Evolutionary conservation across 495 filamentous ascomycete genomes (phyloP), one percentile per base, ranked within the genome.

Genomic region (Tuber borchii): DNA sequence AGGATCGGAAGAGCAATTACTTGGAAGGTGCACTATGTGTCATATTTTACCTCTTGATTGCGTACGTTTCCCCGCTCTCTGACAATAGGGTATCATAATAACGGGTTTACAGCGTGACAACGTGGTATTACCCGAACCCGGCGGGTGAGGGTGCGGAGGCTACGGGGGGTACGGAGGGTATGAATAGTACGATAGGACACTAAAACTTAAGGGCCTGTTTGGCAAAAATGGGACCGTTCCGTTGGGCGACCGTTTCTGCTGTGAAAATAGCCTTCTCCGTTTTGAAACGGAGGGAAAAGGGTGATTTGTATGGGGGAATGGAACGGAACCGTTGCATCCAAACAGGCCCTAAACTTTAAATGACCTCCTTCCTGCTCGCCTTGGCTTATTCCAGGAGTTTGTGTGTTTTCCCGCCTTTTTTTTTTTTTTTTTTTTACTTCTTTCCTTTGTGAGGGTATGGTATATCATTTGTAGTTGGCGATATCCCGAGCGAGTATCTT

Each of bases 1-100:
- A 92, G 26, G 92, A 94, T 83, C 89, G 91, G 75, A 93, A 93
- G 84, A 90, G 87, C 43, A 94, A 94, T 78, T 95, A 93, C 76
- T 85, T 95, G 16, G 92, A 95, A 84, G 93, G 93, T 6, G 87
- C 89, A 39, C 85, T 94, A 39, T 95, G 92, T 81, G 88, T 97
- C 10, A 84, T 91, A 37, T 87, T 91, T 17, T 92, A 92, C 78
- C 78, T 91, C 48, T 87, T 89, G 70, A 89, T 92, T 76, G 89
- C 87, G 79, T 81, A 73, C 40, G 80, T 81, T 20, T 20, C 65
- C 70, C 61, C 68, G 34, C 56, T 48, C 22, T 39, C 42, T 8
- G 26, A 56, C 16, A n/a, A 16, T 20, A 61, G 19, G 48, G 22
- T n/a, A 20, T n/a, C 8, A n/a, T 51, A 51, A 7, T 51, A 51